Base-by-base conservation (phyloP, 106 monocot species). In the Acorus gramineus region DNA sequence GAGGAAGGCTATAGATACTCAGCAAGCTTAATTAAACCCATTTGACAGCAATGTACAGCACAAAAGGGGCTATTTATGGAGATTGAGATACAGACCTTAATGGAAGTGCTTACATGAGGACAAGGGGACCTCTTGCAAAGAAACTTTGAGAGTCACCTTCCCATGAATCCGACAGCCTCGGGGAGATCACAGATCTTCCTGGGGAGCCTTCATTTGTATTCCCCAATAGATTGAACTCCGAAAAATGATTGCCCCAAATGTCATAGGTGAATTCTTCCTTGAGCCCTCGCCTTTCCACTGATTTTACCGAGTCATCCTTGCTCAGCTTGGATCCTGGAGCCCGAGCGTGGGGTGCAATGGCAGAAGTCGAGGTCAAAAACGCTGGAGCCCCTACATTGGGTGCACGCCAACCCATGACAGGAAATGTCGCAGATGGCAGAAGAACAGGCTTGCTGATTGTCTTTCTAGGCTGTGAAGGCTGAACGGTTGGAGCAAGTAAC, bases 181-280 rank as follows among this genome's bases (percentile, higher is more conserved):
- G 51, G 4, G 55, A 53, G 2, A 67, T 42, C 66, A 28, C 28
- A 28, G 28, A 28, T 28, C 28, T 28, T 28, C 28, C 28, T 28
- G 28, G 28, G 28, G 28, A 28, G 28, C 28, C 28, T 28, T 74
- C 76, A 70, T 72, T 78, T 59, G 74, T 56, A 57, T 53, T 78
- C 43, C 63, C 69, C 66, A 80, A 55, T 47, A 82, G 61, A 47
- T 60, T 66, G 7, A 28, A 28, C 28, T 77, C 79, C 55, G 80
- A 61, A 70, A 93, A 82, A 80, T 89, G 77, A 73, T 93, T 73
- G 8, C 85, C 92, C 92, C 92, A 93, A 11, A 93, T 93, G 56
- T 89, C 82, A 66, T 93, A 93, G 14, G 74, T 76, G 42, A 80
- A 89, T 46, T 88, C 71, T 52, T 82, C 80, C 48, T 46, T 66